These are phyloP conservation scores for Helianthus tuberosus DNA, from an alignment of 129 eudicot genomes.

Conservation along the genomic window DNA sequence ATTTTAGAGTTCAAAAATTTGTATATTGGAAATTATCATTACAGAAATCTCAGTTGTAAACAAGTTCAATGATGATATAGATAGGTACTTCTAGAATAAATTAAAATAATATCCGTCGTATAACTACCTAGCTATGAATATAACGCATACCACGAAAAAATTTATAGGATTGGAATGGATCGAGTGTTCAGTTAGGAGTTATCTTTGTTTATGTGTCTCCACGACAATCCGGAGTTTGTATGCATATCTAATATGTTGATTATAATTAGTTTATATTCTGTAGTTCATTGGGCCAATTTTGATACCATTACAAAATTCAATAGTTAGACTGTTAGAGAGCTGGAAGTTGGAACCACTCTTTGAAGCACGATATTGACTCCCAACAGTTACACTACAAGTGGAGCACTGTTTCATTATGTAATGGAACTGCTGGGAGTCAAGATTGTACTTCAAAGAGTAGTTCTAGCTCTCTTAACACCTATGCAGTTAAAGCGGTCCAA, in stretches of 20 bases:
- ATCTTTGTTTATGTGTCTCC: background rate
- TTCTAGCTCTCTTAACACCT: background rate
- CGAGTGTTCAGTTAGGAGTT: background rate
- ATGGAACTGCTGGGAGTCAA: background rate
- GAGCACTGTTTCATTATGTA: background rate
- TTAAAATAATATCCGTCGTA: background rate
- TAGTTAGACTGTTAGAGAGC: background rate
- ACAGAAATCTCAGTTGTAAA: no score
- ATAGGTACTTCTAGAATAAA: no score
- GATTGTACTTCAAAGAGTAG: background rate
- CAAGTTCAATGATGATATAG: background rate
- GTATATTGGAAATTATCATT: no score
- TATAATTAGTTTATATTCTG: no score
- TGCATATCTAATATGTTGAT: background rate
- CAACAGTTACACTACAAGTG: background rate
- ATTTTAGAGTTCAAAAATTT: background rate
- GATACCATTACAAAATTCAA: no score
- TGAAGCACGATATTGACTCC: background rate
- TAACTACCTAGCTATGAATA: background rate
- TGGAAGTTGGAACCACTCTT: background rate
- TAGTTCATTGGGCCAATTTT: no score
- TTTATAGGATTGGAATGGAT: background rate
- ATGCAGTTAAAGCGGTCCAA: no score
- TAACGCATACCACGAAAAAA: background rate
- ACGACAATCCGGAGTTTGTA: background rate